A percentile compares a stretch with the other conserved stretches of the same genome.
phyloP scores from a whole-genome alignment of 257 asterid genomes.

The Jacaranda mimosifolia region DNA sequence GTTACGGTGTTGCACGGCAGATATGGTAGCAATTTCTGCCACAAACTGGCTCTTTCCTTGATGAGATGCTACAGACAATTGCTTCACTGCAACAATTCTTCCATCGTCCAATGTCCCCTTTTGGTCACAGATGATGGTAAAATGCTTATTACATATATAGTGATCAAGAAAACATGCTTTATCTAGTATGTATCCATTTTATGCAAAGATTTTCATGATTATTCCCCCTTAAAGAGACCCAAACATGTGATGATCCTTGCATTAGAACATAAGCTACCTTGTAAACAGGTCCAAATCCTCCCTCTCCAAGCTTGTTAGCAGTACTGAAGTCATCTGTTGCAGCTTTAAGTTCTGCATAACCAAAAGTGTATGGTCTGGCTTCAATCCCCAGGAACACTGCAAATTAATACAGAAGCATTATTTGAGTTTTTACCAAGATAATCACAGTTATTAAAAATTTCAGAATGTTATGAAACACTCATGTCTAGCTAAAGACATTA shows the following conservation, averaged over 20 bases:
- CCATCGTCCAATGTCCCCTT: slow-evolving; percentile 74
- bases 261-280: slow-evolving; percentile 48
- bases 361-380: slow-evolving; percentile 71
- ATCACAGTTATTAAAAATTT: neutral
- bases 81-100: slow-evolving; percentile 72
- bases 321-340: slow-evolving; percentile 73
- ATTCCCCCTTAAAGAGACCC: neutral
- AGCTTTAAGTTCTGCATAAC: slow-evolving; percentile 68
- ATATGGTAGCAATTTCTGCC: slow-evolving; percentile 81
- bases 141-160: neutral
- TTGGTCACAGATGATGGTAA: slow-evolving; percentile 12
- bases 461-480: neutral
- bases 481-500: neutral
- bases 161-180: neutral
- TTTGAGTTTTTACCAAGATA: neutral
- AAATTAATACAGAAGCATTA: slow-evolving; percentile 31
- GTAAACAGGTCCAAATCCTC: slow-evolving; percentile 93
- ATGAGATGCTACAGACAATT: slow-evolving; percentile 64
- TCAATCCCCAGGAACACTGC: slow-evolving; percentile 79
- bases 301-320: slow-evolving; percentile 83
- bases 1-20: slow-evolving; percentile 88
- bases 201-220: too few species aligned
- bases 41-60: slow-evolving; percentile 85
- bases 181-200: neutral
- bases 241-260: neutral